phyloP scores from a whole-genome alignment of 2,329 filamentous ascomycete genomes.

The Periconia macrospinosa region DNA sequence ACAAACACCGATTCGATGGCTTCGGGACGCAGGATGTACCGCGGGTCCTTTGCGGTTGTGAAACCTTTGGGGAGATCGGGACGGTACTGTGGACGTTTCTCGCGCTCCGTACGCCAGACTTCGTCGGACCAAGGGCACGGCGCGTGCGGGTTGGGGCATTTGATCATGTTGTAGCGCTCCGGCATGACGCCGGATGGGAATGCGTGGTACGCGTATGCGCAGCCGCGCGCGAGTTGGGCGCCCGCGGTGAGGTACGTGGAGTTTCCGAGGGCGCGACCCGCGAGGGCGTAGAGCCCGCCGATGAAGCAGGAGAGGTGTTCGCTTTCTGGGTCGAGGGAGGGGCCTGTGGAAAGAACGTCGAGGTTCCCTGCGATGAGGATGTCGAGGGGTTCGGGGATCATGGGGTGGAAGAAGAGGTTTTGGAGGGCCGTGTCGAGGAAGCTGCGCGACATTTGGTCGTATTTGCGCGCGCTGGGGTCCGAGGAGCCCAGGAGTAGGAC shows the following conservation, averaged over 20 bases:
- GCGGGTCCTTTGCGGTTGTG: constrained; percentile 43
- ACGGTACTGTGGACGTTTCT: constrained; percentile 23
- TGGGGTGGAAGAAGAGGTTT: constrained; percentile 52
- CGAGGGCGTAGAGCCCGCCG: constrained; percentile 62
- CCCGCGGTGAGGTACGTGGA: constrained; percentile 57
- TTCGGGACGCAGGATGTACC: constrained; percentile 54
- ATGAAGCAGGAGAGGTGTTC: constrained; percentile 62
- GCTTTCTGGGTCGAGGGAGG: constrained; percentile 49
- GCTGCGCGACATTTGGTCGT: constrained; percentile 58
- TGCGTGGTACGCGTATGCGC: constrained; percentile 61
- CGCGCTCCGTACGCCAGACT: constrained; percentile 45
- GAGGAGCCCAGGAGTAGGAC: constrained; percentile 50
- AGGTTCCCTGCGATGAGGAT: constrained; percentile 52
- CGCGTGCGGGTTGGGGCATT: constrained; percentile 44
- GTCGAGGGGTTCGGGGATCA: constrained; percentile 47
- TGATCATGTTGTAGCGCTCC: constrained; percentile 56
- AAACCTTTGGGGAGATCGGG: constrained; percentile 45
- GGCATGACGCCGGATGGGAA: constrained; percentile 62
- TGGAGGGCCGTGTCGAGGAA: constrained; percentile 46
- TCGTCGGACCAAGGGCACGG: constrained; percentile 57
- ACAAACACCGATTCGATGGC: constrained; percentile 62
- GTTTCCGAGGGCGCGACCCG: constrained; percentile 57
- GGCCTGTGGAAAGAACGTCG: constrained; percentile 32
- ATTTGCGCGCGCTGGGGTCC: constrained; percentile 46
- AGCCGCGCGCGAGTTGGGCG: constrained; percentile 59